Base-by-base conservation (phyloP, 495 filamentous ascomycete species). In the Xylaria sp. region DNA sequence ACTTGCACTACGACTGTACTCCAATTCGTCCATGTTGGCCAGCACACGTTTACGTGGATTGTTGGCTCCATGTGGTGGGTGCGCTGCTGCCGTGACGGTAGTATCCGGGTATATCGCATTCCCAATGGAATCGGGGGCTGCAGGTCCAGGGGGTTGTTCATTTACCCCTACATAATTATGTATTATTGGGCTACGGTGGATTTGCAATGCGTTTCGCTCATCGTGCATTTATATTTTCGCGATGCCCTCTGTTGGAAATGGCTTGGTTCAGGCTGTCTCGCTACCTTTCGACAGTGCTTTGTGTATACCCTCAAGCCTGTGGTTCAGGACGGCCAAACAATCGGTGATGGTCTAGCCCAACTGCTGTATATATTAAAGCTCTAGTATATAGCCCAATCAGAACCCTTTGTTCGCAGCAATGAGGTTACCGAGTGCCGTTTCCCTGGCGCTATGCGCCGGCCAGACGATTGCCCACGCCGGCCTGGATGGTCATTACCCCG, bases 41-140 rank as follows among this genome's bases (percentile, higher is more conserved):
- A 61, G 58, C 59, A 63, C 68, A 50, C 46, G n/a, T 63, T 44
- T 63, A 31, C 58, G 58, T 63, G 41, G 29, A 15, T 24, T 53
- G 29, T 31, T 48, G 40, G 67, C 43, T 53, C 58, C 58, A 46
- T 17, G 44, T 63, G 29, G 69, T 57, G 50, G 69, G 58, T 68
- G 73, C 73, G 73, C 62, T 58, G 73, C 62, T 58, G 73, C 71
- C 57, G 29, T 26, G 61, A 74, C 62, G 72, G 76, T 76, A 78
- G 77, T 57, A 78, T 78, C 77, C 77, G 77, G 77, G 59, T 78
- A 77, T 78, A 78, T 78, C 73, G 72, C 69, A 59, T 50, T 50
- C 50, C 59, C 29, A 44, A 64, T 55, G 69, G 19, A 41, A 59
- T 59, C 66, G 50, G 40, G 61, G 48, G 61, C 61, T 71, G 68